Base-by-base conservation (phyloP, 2,329 filamentous ascomycete genomes). In the Diplocarpon rosae region DNA sequence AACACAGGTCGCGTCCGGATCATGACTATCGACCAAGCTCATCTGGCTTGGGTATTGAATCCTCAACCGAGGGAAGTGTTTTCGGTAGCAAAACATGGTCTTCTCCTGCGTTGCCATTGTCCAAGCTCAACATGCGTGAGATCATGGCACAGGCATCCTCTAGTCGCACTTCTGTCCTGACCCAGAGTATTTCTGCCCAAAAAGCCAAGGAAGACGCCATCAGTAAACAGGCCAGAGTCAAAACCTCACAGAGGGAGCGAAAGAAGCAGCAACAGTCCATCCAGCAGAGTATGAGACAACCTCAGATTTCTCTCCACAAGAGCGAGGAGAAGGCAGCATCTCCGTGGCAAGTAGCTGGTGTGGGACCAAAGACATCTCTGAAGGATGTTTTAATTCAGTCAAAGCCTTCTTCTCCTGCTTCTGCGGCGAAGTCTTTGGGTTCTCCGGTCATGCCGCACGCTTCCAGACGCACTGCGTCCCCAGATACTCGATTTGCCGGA, bases 231-330 rank as follows among this genome's bases (percentile, higher is more conserved):
- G 56, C 67, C 0, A 65, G 67, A 13, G 60, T 65, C 0, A 95
- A 85, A 60, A 65, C 94, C 53, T 95, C 89, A 0, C 92, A 96
- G 56, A 94, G 92, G 59, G 89, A 95, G 62, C 80, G 88, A 16
- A 96, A 95, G 66, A 85, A 77, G 59, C 77, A 88, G 52, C 77
- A 87, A 56, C 82, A 87, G 56, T 65, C 63, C 28, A 63, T 67
- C 7, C 64, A 66, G 53, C 62, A 66, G 40, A 49, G 62, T 5
- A 52, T 62, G 37, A 49, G 56, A 10, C 56, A 63, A 16, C 59
- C 62, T 5, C 65, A 64, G 45, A 63, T 64, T 15, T 66, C 72
- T 1, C 73, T 73, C 68, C 68, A 71, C 43, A 66, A 65, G 20
- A 42, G 33, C 16, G 65, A 68, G n/a, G 59, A 57, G 20, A 68